Base-by-base conservation (phyloP, 1,284 basidiomycete genomes). In the Ceratobasidium sp. region DNA sequence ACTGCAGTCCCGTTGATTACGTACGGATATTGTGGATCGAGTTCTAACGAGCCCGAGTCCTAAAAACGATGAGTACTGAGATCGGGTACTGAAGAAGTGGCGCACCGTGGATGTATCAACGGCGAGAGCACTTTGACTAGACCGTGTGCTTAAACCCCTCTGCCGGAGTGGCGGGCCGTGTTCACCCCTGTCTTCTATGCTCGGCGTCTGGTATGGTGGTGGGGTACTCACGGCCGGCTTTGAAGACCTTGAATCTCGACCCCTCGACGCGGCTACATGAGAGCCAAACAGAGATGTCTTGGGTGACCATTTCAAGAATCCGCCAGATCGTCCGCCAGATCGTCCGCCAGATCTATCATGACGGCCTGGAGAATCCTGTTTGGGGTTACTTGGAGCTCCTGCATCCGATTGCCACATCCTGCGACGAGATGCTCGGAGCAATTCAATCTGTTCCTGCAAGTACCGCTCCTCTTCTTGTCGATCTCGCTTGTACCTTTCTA, bases 401-500 rank as follows among this genome's bases (percentile, higher is more conserved):
- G n/a, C n/a, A n/a, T n/a, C n/a, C n/a, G n/a, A n/a, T n/a, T n/a
- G n/a, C n/a, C 2, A 3, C 15, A 56, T 6, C 6, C 12, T 18
- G 26, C 40, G 40, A n/a, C 70, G 70, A 33, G 70, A 55, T 7
- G 3, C 55, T 26, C 44, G 44, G 26, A 75, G 72, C 26, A 53
- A 20, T 28, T 51, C 72, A 0, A 75, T 60, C 46, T 64, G 60
- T 28, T 13, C 15, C 49, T 20, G 20, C 26, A 75, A 44, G 1
- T 46, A 18, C 28, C 26, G n/a, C 18, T 49, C 60, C 28, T 75
- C 72, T 12, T 64, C 44, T 33, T 75, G 60, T 28, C 60, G 39
- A 26, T 75, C 60, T 7, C 60, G 58, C 60, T 53, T 63, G 46
- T 63, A 75, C n/a, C 72, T n/a, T 23, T 64, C 72, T 1, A 75